Evolutionary conservation across 169 alveolate species (phyloP).

Genomic region (Besnoitia besnoiti): DNA sequence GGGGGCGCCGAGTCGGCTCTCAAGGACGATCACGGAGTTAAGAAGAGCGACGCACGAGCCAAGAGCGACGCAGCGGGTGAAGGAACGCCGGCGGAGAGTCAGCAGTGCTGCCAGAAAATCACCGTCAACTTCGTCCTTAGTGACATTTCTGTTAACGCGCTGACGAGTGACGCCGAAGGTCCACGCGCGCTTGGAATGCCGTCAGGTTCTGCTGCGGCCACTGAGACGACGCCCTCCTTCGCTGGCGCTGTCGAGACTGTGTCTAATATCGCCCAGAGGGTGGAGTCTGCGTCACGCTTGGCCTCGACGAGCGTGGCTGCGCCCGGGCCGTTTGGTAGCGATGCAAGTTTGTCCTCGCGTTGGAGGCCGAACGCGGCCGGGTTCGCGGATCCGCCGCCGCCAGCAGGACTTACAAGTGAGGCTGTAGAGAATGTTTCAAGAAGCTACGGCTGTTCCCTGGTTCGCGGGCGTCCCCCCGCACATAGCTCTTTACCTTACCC

Average conservation of each 20-base stretch:
- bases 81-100: too few relatives aligned
- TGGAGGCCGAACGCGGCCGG: too few relatives aligned
- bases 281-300: not conserved
- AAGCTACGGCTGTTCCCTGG: not conserved
- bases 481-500: not conserved
- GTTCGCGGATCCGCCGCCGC: too few relatives aligned
- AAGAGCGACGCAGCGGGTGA: too few relatives aligned
- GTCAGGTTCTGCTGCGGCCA: not conserved
- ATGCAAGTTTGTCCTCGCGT: not conserved
- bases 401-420: too few relatives aligned
- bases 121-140: constrained; percentile 38
- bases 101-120: not conserved
- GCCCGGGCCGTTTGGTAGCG: not conserved
- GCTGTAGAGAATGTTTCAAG: not conserved
- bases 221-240: not conserved
- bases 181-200: not conserved
- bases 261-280: not conserved
- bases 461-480: not conserved
- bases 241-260: not conserved
- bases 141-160: constrained; percentile 56
- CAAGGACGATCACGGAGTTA: too few relatives aligned
- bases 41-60: too few relatives aligned
- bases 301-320: not conserved
- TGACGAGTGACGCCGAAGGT: constrained; percentile 39
- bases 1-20: too few relatives aligned